A percentile compares a stretch with the other conserved stretches of the same genome.
Evolutionary conservation across 805 yeast species (phyloP).

Genomic region (Groenewaldozyma tartarivorans): DNA sequence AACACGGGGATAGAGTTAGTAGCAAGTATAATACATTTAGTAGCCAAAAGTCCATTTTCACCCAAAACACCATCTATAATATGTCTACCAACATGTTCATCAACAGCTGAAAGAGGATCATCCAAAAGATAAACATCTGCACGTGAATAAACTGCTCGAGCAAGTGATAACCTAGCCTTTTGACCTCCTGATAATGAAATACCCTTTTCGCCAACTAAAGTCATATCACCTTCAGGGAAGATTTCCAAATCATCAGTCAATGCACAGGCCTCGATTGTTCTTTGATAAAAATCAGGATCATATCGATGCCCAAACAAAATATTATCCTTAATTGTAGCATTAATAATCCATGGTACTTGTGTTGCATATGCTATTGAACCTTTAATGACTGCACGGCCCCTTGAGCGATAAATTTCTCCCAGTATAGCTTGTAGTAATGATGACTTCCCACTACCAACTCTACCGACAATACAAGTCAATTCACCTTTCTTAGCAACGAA

Average conservation of each 20-base stretch:
- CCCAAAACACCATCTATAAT: conserved; percentile 61
- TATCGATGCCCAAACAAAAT: conserved; percentile 80
- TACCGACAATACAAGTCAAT: conserved; percentile 72
- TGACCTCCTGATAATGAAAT: conserved; percentile 96
- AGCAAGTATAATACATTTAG: conserved; percentile 67
- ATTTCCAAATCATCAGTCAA: conserved; percentile 65
- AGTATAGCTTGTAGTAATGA: conserved; percentile 64
- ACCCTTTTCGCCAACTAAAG: conserved; percentile 96
- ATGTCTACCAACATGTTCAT: conserved; percentile 91
- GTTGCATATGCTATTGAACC: conserved; percentile 78
- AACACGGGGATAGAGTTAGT: conserved; percentile 75
- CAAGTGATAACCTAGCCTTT: conserved; percentile 88
- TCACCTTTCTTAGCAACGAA: conserved; percentile 63
- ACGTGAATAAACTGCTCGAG: conserved; percentile 91
- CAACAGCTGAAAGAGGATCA: conserved; percentile 93
- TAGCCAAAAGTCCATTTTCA: conserved; percentile 62
- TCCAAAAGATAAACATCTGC: conserved; percentile 88
- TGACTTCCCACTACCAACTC: conserved; percentile 80
- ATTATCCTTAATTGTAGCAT: conserved; percentile 81
- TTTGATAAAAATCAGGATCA: conserved; percentile 72
- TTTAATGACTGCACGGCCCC: conserved; percentile 55
- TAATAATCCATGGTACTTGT: conserved; percentile 89
- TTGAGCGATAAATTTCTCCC: conserved; percentile 64
- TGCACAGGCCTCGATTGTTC: conserved; percentile 83
- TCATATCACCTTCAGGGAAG: conserved; percentile 81